Conservation (phyloP, 192 early-diverging fungal species). For the Gaertneriomyces semiglobifer region DNA sequence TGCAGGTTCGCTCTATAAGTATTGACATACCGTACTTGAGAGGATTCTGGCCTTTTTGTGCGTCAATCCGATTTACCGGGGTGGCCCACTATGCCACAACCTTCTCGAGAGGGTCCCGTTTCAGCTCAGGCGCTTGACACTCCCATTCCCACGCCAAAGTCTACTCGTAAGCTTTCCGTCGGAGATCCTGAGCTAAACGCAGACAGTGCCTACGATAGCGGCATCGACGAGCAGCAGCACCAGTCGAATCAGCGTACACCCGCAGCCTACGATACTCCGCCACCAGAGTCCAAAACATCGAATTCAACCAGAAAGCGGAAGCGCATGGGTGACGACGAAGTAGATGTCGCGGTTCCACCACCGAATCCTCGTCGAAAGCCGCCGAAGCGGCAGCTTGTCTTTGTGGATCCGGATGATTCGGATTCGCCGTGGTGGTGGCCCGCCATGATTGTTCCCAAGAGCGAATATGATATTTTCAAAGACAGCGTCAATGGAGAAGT, state of each 20-base stretch:
- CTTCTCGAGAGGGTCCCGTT: too few species aligned
- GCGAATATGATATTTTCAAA: conserved; percentile 50
- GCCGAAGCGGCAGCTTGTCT: conserved; percentile 45
- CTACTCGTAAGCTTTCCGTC: too few species aligned
- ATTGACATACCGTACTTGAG: too few species aligned
- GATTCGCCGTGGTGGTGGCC: conserved; percentile 63
- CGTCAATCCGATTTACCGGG: too few species aligned
- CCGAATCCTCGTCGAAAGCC: conserved; percentile 21
- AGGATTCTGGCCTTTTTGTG: too few species aligned
- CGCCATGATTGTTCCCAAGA: conserved; percentile 55
- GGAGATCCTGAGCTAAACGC: not conserved
- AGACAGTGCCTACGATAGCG: conserved; percentile 9
- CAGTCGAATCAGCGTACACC: not conserved
- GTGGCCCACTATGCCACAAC: too few species aligned
- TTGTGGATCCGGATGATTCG: conserved; percentile 63
- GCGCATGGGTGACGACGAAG: conserved; percentile 6
- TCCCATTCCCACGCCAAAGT: too few species aligned
- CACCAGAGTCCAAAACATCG: not conserved
- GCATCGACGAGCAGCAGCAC: not conserved
- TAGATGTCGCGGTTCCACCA: conserved; percentile 1
- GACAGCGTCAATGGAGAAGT: conserved; percentile 42
- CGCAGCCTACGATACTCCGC: not conserved
- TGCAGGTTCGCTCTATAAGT: too few species aligned
- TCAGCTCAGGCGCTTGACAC: too few species aligned
- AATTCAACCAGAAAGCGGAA: conserved; percentile 4